Percentiles rank a stretch among this genome's conserved stretches.
phyloP scores from a whole-genome alignment of 2,329 filamentous ascomycete species.

The Pleoardoris graminearum region DNA sequence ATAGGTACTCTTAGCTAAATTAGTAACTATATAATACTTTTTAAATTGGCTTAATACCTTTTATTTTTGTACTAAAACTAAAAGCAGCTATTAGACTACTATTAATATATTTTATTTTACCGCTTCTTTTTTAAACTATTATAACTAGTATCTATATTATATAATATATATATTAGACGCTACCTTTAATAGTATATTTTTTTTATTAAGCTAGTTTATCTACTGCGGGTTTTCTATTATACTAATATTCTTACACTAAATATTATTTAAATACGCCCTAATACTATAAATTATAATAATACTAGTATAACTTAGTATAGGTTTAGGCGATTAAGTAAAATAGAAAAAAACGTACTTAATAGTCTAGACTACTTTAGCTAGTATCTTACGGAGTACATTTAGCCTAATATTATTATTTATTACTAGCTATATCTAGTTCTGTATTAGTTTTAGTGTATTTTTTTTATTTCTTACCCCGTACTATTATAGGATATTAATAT shows the following conservation, averaged over 20 bases:
- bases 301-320: constrained; percentile 10
- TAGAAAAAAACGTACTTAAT: constrained; percentile 19
- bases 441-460: constrained; percentile 15
- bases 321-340: neutral
- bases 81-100: constrained; percentile 23
- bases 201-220: constrained; percentile 29
- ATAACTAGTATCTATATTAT: constrained; percentile 31
- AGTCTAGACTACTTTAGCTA: constrained; percentile 14
- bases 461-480: constrained; percentile 4
- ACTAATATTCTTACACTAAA: constrained; percentile 31
- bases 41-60: neutral
- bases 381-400: constrained; percentile 23
- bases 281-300: constrained; percentile 20
- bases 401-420: constrained; percentile 25
- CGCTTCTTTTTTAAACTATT: constrained; percentile 27
- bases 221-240: constrained; percentile 16
- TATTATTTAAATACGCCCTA: constrained; percentile 31
- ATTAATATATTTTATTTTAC: constrained; percentile 22
- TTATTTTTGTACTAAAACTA: constrained; percentile 16
- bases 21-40: constrained; percentile 1
- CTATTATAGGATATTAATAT: constrained; percentile 12
- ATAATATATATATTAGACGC: constrained; percentile 30
- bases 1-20: constrained; percentile 17
- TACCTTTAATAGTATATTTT: constrained; percentile 24
- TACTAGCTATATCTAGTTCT: constrained; percentile 16